Evolutionary conservation across 179 eudicot genomes (phyloP).

Genomic region (Silene vulgaris): DNA sequence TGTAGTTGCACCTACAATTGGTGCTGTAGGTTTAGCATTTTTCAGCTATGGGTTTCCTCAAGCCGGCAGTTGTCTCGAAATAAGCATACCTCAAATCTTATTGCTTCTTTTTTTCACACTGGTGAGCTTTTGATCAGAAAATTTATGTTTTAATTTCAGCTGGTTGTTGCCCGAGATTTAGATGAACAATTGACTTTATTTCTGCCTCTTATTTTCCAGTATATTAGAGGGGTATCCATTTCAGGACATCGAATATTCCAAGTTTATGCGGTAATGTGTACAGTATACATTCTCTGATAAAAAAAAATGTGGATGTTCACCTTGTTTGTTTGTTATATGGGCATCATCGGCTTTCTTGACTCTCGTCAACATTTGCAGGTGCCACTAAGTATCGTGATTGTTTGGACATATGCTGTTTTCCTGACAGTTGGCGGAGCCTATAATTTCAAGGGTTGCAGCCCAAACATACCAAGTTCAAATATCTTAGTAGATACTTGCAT

Average conservation of each 20-base stretch:
- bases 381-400: slow-evolving; percentile 69
- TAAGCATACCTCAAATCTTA: slow-evolving; percentile 69
- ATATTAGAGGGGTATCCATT: slow-evolving; percentile 72
- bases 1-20: slow-evolving; percentile 84
- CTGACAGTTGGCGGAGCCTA: slow-evolving; percentile 95
- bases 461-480: slow-evolving; percentile 76
- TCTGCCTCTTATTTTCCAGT: slow-evolving; percentile 35
- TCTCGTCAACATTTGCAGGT: slow-evolving; percentile 47
- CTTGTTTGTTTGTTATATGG: not conserved
- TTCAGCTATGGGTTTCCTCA: slow-evolving; percentile 96
- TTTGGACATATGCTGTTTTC: slow-evolving; percentile 91
- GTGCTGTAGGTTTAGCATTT: slow-evolving; percentile 86
- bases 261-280: slow-evolving; percentile 68
- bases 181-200: slow-evolving; percentile 6
- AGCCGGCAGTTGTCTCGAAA: slow-evolving; percentile 85
- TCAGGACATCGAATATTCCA: slow-evolving; percentile 67
- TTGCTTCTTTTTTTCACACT: slow-evolving; percentile 70
- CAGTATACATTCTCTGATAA: not conserved
- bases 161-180: not conserved
- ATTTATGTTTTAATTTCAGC: not conserved
- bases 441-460: slow-evolving; percentile 72
- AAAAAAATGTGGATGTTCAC: not conserved
- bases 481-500: slow-evolving; percentile 61
- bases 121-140: slow-evolving; percentile 41
- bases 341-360: not conserved